Conservation (phyloP, 192 early-diverging fungal genomes). For the Podila clonocystis region DNA sequence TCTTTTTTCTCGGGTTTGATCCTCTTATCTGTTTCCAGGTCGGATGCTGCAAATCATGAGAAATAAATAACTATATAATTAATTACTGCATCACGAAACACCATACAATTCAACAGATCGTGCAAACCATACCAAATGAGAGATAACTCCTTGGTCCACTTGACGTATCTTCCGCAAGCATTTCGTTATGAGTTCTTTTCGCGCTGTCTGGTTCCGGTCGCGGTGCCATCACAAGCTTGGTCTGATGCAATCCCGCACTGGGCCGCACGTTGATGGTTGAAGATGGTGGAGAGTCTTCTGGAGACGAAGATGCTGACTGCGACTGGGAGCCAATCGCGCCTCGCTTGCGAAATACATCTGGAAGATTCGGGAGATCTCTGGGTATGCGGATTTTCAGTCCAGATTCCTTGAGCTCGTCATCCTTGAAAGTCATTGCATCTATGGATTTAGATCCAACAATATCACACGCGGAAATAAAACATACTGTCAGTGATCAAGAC, state of each 20-base stretch:
- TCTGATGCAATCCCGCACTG: constrained; percentile 13
- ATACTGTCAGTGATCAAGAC: no score
- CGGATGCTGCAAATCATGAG: not conserved
- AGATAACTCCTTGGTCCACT: constrained; percentile 10
- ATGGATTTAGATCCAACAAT: no score
- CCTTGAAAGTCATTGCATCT: not conserved
- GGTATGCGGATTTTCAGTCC: constrained; percentile 42
- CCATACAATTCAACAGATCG: constrained; percentile 4
- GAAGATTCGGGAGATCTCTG: constrained; percentile 34
- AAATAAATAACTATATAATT: not conserved
- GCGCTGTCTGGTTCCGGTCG: not conserved
- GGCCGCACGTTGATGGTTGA: not conserved
- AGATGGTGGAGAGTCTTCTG: not conserved
- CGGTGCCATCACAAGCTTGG: not conserved
- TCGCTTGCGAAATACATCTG: constrained; percentile 27
- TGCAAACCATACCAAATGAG: constrained; percentile 14
- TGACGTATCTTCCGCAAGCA: constrained; percentile 3
- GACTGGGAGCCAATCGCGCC: constrained; percentile 7
- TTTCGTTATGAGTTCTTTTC: constrained; percentile 29
- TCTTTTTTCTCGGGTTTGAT: not conserved
- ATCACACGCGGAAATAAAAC: no score
- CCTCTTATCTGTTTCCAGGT: not conserved
- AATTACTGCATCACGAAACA: not conserved
- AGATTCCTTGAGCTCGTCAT: not conserved
- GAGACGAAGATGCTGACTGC: not conserved